Evolutionary conservation across 148 eudicot genomes (phyloP).

Genomic region (Rhododendron kiyosumense): DNA sequence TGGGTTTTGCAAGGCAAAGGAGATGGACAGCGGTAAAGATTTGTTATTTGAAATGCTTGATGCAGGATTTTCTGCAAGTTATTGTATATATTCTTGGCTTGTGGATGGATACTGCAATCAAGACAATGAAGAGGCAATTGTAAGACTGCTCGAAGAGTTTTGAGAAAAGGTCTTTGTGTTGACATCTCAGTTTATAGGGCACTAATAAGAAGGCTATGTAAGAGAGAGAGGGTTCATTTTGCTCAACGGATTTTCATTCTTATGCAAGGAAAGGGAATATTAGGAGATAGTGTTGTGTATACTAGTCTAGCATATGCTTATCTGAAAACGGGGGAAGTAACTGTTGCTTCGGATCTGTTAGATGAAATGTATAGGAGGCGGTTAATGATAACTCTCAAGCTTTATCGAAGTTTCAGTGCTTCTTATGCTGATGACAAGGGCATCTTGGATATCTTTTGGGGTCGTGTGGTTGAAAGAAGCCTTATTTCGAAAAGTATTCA

Average conservation of each 20-base stretch:
- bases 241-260: constrained; percentile 46
- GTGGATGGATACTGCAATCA: constrained; percentile 66
- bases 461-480: constrained; percentile 48
- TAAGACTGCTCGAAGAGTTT: constrained; percentile 52
- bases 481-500: constrained; percentile 48
- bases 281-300: constrained; percentile 70
- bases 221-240: constrained; percentile 58
- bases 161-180: neutral
- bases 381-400: constrained; percentile 57
- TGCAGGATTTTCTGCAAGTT: constrained; percentile 69
- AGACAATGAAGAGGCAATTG: constrained; percentile 48
- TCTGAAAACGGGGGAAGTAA: constrained; percentile 44
- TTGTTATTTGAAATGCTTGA: constrained; percentile 57
- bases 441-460: constrained; percentile 62
- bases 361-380: constrained; percentile 80
- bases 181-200: constrained; percentile 68
- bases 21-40: constrained; percentile 60
- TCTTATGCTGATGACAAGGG: constrained; percentile 45
- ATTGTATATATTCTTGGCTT: constrained; percentile 68
- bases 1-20: constrained; percentile 61
- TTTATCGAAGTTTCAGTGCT: constrained; percentile 52
- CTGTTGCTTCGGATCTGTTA: constrained; percentile 44
- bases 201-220: constrained; percentile 66
- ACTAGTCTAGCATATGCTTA: constrained; percentile 66
- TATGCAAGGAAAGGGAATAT: constrained; percentile 65